These are phyloP conservation scores for Populus pruinosa DNA, from an alignment of 345 rosid species.

Conservation along the genomic window DNA sequence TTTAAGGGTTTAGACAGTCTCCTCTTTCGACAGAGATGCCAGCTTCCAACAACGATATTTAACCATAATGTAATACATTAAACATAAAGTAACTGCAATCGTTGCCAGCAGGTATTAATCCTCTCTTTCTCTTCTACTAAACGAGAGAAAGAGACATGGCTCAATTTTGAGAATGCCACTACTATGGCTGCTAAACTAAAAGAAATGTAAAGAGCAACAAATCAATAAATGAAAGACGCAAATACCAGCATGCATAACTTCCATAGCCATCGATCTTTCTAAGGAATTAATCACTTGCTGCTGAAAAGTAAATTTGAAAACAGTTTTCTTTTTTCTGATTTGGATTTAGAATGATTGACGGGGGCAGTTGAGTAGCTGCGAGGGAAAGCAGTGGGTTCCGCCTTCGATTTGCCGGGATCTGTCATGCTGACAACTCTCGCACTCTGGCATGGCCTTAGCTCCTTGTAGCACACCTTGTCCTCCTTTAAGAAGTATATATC, in stretches of 20 bases:
- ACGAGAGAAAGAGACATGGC: not conserved
- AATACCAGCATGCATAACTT: not conserved
- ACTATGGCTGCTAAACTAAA: not conserved
- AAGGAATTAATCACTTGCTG: not conserved
- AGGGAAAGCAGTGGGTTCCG: conserved; percentile 8
- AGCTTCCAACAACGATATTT: not conserved
- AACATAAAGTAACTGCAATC: not conserved
- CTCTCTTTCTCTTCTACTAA: not conserved
- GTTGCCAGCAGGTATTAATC: too few species aligned
- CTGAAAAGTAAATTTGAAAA: not conserved
- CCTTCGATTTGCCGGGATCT: not conserved
- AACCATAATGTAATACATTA: not conserved
- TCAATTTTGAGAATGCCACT: not conserved
- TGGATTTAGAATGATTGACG: not conserved
- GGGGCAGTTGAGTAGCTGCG: conserved; percentile 23
- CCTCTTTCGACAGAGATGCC: too few species aligned
- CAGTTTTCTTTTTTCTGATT: not conserved
- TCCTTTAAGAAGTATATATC: not conserved
- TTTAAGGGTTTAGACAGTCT: too few species aligned
- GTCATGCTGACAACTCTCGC: not conserved
- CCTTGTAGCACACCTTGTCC: conserved; percentile 11
- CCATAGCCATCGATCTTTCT: not conserved
- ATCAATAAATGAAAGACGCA: not conserved
- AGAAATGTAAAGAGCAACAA: not conserved
- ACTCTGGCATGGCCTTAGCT: conserved; percentile 29